phyloP scores from a whole-genome alignment of 352 stramenopile genomes.

The Globisporangium okanoganense region DNA sequence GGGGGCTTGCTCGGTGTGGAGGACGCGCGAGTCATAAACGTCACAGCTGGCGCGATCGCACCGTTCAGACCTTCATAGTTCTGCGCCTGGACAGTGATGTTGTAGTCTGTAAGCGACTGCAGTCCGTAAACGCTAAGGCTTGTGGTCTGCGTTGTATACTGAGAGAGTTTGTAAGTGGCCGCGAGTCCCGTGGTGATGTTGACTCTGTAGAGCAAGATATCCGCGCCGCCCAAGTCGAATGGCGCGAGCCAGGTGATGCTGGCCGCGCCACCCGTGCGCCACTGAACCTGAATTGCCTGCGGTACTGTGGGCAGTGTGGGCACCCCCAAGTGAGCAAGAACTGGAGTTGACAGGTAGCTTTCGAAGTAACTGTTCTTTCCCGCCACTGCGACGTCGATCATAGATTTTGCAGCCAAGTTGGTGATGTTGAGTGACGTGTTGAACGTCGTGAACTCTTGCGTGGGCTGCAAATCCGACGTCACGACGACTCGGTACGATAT shows the following conservation, averaged over 20 bases:
- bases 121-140: slow-evolving; percentile 26
- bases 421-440: slow-evolving; percentile 17
- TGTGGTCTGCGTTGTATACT: slow-evolving; percentile 7
- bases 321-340: slow-evolving; percentile 19
- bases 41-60: slow-evolving; percentile 6
- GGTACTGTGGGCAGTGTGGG: slow-evolving; percentile 29
- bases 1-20: slow-evolving; percentile 37
- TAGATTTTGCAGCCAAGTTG: slow-evolving; percentile 22
- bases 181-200: slow-evolving; percentile 9
- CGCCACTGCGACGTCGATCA: slow-evolving; percentile 29
- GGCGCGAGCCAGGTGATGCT: slow-evolving; percentile 41
- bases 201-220: slow-evolving; percentile 31
- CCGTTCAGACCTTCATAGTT: slow-evolving; percentile 33
- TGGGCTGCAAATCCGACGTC: slow-evolving; percentile 12
- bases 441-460: slow-evolving; percentile 17
- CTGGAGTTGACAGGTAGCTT: slow-evolving; percentile 14
- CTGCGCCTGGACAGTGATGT: slow-evolving; percentile 26
- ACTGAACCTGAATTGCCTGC: slow-evolving; percentile 18
- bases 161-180: neutral
- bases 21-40: slow-evolving; percentile 26
- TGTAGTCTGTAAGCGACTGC: slow-evolving; percentile 27
- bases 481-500: slow-evolving; percentile 29
- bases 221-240: slow-evolving; percentile 36
- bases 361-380: slow-evolving; percentile 22
- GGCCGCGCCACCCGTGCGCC: slow-evolving; percentile 34